phyloP scores from a whole-genome alignment of 192 early-diverging fungal genomes.

The Dissophora globulifera region DNA sequence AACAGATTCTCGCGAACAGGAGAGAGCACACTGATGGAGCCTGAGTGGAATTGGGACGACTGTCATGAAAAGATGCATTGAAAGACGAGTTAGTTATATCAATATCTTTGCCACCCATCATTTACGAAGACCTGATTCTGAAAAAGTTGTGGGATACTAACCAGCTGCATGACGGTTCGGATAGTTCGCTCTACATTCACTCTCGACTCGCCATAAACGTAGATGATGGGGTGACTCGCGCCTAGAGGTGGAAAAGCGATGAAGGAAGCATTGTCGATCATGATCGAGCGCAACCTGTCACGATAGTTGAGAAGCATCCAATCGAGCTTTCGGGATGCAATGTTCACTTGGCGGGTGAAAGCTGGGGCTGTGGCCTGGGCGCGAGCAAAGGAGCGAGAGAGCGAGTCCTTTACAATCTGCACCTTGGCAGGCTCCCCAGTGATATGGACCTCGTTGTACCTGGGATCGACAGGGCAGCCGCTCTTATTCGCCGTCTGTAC shows the following conservation, averaged over 20 bases:
- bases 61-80: too few relatives aligned
- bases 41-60: conserved; percentile 50
- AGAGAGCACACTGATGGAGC: conserved; percentile 39
- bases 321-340: conserved; percentile 75
- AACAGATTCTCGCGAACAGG: conserved; percentile 33
- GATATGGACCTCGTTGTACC: conserved; percentile 57
- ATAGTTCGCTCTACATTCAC: conserved; percentile 75
- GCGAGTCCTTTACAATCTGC: conserved; percentile 52
- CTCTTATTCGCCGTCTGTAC: conserved; percentile 46
- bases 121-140: too few relatives aligned
- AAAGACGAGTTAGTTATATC: too few relatives aligned
- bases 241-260: conserved; percentile 72
- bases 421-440: conserved; percentile 59
- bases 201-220: conserved; percentile 70
- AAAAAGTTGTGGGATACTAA: conserved; percentile 42
- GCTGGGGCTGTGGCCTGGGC: conserved; percentile 33
- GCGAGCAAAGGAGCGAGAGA: conserved; percentile 54
- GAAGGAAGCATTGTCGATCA: conserved; percentile 77
- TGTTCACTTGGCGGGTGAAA: conserved; percentile 48
- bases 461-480: conserved; percentile 22
- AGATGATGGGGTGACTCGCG: conserved; percentile 55
- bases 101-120: too few relatives aligned
- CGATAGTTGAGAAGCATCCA: conserved; percentile 73
- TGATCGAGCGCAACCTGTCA: conserved; percentile 67
- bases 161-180: conserved; percentile 74